Evolutionary conservation across 768 basidiomycete genomes (phyloP).

Genomic region (Trametes cinnabarina): DNA sequence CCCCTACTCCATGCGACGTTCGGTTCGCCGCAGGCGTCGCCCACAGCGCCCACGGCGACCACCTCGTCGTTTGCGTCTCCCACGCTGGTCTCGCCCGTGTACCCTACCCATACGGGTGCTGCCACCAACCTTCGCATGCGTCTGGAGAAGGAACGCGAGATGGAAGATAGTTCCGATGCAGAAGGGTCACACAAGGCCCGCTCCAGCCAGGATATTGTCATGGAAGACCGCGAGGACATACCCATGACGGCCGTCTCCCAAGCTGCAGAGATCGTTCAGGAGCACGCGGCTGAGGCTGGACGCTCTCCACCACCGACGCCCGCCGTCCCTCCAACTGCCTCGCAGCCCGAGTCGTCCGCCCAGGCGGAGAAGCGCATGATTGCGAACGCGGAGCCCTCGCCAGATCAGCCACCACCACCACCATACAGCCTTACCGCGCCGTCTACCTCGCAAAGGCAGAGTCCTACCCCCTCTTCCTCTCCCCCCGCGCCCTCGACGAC

Average conservation of each 20-base stretch:
- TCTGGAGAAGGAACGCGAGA: conserved; percentile 31
- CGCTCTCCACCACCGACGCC: conserved; percentile 2
- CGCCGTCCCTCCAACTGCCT: not conserved
- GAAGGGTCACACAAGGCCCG: conserved; percentile 5
- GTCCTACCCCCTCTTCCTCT: conserved; percentile 21
- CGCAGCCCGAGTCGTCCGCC: conserved; percentile 2
- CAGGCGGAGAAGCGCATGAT: conserved; percentile 13
- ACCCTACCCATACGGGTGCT: conserved; percentile 31
- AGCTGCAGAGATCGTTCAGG: conserved; percentile 11
- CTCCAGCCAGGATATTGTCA: conserved; percentile 37
- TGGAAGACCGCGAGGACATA: conserved; percentile 43
- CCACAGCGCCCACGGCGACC: conserved; percentile 14
- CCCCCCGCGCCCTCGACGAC: conserved; percentile 16
- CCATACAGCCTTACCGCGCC: conserved; percentile 26
- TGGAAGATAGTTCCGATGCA: not conserved
- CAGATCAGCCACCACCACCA: conserved; percentile 31
- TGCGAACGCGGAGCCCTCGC: conserved; percentile 16
- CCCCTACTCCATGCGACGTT: conserved; percentile 44
- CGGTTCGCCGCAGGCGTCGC: conserved; percentile 37
- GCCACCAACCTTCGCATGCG: conserved; percentile 39
- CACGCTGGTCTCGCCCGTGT: conserved; percentile 16
- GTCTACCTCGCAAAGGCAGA: conserved; percentile 14
- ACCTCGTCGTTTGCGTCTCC: conserved; percentile 21
- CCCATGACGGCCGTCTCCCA: conserved; percentile 12
- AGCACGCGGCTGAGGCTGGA: not conserved